Conservation (phyloP, 257 asterid genomes). For the Rauvolfia tetraphylla region DNA sequence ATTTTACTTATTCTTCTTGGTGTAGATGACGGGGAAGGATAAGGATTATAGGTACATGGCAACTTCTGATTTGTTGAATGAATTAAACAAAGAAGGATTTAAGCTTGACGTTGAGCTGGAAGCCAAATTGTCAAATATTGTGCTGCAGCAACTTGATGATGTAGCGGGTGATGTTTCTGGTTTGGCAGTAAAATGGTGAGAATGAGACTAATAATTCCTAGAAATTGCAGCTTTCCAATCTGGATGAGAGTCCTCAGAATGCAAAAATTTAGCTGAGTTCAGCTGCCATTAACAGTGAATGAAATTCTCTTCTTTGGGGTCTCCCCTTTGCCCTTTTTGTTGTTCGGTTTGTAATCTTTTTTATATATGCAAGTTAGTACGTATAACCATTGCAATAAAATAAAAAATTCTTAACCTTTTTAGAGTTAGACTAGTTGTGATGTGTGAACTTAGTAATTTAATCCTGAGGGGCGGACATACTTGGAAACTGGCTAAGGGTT, state of each 20-base stretch:
- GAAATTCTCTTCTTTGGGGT: neutral
- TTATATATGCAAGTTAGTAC: neutral
- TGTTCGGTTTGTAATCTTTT: neutral
- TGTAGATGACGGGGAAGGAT: conserved; percentile 98
- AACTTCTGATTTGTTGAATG: conserved; percentile 95
- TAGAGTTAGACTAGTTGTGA: neutral
- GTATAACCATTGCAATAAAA: neutral
- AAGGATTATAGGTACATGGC: conserved; percentile 99
- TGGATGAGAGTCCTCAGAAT: neutral
- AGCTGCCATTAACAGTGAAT: neutral
- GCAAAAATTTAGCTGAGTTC: too few species aligned
- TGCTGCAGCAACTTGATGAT: conserved; percentile 96
- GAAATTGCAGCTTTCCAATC: neutral
- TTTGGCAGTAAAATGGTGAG: conserved; percentile 94
- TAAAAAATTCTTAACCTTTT: neutral
- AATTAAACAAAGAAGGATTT: conserved; percentile 83
- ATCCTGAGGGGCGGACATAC: too few species aligned
- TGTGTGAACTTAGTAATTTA: neutral
- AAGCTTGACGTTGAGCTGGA: conserved; percentile 83
- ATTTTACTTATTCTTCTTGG: conserved; percentile 9
- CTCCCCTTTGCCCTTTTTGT: neutral
- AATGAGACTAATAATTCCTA: neutral
- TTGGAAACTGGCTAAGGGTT: neutral
- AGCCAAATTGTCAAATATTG: conserved; percentile 65
- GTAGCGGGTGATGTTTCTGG: conserved; percentile 99